phyloP scores from a whole-genome alignment of 2,329 filamentous ascomycete species.

The Apiospora pterosperma region DNA sequence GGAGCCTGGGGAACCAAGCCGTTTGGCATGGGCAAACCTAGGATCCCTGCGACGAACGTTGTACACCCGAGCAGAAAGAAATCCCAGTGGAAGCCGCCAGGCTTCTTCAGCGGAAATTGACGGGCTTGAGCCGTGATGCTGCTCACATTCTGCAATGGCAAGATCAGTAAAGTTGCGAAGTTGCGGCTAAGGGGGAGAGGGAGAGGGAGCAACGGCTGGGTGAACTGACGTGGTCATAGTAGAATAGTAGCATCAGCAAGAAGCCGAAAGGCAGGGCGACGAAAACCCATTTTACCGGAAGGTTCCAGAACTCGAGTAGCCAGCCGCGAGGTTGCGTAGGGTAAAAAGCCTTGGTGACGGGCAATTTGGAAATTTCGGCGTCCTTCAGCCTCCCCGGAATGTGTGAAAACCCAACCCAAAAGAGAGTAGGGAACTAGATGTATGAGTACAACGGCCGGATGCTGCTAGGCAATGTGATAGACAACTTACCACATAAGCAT shows the following conservation, averaged over 20 bases:
- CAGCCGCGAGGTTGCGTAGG: conserved; percentile 42
- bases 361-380: conserved; percentile 37
- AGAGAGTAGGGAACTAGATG: conserved; percentile 44
- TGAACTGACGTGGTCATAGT: conserved; percentile 49
- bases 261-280: conserved; percentile 51
- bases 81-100: conserved; percentile 60
- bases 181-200: not conserved
- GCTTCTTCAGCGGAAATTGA: conserved; percentile 53
- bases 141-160: conserved; percentile 39
- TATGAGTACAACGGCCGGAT: not conserved
- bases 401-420: conserved; percentile 52
- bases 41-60: conserved; percentile 51
- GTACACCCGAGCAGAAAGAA: conserved; percentile 55
- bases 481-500: conserved; percentile 42
- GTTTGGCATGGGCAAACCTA: conserved; percentile 55
- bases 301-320: conserved; percentile 51
- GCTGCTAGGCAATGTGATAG: not conserved
- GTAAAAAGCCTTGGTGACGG: conserved; percentile 41
- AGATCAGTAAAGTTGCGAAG: not conserved
- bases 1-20: conserved; percentile 54
- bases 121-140: conserved; percentile 54
- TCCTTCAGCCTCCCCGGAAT: conserved; percentile 42
- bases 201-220: not conserved
- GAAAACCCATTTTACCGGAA: conserved; percentile 49
- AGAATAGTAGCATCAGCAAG: conserved; percentile 50